Evolutionary conservation across 352 stramenopile species (phyloP).

Genomic region (Aphanomyces invadans): DNA sequence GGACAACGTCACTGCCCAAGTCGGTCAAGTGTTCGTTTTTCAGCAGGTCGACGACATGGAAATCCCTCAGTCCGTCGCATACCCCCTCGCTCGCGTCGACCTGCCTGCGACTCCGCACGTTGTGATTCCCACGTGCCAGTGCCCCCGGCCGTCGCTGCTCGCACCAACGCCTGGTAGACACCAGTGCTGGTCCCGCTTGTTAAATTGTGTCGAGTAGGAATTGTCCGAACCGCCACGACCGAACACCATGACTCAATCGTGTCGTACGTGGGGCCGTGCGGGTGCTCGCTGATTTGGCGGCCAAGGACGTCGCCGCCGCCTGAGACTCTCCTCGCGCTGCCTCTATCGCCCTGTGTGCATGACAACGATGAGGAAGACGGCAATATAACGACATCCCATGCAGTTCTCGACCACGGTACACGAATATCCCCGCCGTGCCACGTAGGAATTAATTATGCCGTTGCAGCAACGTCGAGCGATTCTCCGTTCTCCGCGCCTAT

Average conservation of each 20-base stretch:
- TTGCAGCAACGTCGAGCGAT: neutral
- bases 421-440: no score
- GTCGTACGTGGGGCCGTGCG: conserved; percentile 6
- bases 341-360: no score
- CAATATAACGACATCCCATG: neutral
- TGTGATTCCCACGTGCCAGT: conserved; percentile 67
- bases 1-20: conserved; percentile 24
- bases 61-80: conserved; percentile 19
- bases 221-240: neutral
- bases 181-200: neutral
- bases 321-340: neutral
- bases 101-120: conserved; percentile 47
- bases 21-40: conserved; percentile 61
- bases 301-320: neutral
- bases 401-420: neutral
- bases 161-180: neutral
- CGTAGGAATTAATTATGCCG: no score
- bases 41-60: conserved; percentile 1
- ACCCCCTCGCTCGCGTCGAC: conserved; percentile 22
- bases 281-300: conserved; percentile 1
- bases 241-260: neutral
- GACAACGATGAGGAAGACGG: neutral
- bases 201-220: neutral
- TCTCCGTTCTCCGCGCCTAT: neutral
- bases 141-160: conserved; percentile 41